Evolutionary conservation across 2,329 filamentous ascomycete genomes (phyloP).

Genomic region (Arthrobotrys musiformis): DNA sequence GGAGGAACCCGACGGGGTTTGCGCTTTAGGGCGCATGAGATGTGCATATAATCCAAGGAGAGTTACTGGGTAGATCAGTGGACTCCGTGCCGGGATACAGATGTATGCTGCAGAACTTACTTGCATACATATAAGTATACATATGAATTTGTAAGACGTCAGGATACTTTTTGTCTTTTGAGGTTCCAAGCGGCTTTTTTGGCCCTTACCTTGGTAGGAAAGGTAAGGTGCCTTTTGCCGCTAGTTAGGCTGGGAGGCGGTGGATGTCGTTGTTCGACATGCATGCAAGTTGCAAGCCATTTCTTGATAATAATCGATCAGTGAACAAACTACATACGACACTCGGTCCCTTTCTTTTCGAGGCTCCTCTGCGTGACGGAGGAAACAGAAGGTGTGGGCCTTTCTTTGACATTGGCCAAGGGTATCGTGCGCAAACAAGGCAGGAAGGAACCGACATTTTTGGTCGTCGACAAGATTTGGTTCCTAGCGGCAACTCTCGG

Average conservation of each 20-base stretch:
- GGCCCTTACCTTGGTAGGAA: slow-evolving; percentile 17
- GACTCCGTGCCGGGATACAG: slow-evolving; percentile 6
- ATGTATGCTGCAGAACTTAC: slow-evolving; percentile 47
- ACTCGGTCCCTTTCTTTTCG: slow-evolving; percentile 3
- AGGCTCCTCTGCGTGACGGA: slow-evolving; percentile 25
- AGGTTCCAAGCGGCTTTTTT: slow-evolving; percentile 5
- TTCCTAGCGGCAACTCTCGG: slow-evolving; percentile 30
- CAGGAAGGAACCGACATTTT: neutral
- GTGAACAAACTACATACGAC: neutral
- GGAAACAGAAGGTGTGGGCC: neutral
- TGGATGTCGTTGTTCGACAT: slow-evolving; percentile 8
- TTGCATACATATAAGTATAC: slow-evolving; percentile 54
- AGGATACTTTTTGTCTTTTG: neutral
- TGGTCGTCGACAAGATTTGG: slow-evolving; percentile 15
- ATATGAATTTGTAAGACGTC: slow-evolving; percentile 43
- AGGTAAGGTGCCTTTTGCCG: slow-evolving; percentile 31
- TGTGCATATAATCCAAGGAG: slow-evolving; percentile 7
- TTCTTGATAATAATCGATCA: slow-evolving; percentile 12
- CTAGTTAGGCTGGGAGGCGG: slow-evolving; percentile 12
- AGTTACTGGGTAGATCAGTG: slow-evolving; percentile 10
- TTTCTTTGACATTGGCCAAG: slow-evolving; percentile 14
- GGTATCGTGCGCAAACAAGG: slow-evolving; percentile 24
- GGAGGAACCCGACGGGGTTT: slow-evolving; percentile 10
- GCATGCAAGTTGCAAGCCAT: slow-evolving; percentile 41
- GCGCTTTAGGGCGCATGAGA: slow-evolving; percentile 17